These are phyloP conservation scores for Aspergillus persii DNA, from an alignment of 2,329 filamentous ascomycete species.

Conservation along the genomic window DNA sequence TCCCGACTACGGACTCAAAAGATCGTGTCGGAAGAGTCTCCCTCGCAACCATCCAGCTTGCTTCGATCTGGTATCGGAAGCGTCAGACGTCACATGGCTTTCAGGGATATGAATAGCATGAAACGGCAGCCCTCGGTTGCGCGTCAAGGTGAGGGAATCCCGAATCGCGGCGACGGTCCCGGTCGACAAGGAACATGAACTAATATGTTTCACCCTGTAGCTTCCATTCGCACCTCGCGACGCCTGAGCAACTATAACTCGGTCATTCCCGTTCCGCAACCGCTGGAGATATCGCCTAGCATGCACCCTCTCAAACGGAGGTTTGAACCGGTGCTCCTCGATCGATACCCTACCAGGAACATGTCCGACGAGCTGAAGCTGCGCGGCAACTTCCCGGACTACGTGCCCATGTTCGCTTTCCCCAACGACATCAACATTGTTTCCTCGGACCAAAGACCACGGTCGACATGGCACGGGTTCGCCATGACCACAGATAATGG, in stretches of 20 bases:
- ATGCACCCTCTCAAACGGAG: constrained; percentile 94
- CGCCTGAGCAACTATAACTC: constrained; percentile 97
- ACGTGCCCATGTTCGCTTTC: constrained; percentile 98
- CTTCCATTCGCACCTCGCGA: constrained; percentile 75
- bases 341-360: constrained; percentile 84
- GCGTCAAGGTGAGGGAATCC: constrained; percentile 63
- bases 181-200: neutral
- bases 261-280: constrained; percentile 90
- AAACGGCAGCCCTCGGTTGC: constrained; percentile 78
- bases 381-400: constrained; percentile 88
- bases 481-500: constrained; percentile 95
- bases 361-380: constrained; percentile 76
- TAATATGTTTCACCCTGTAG: constrained; percentile 34
- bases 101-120: constrained; percentile 91
- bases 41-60: constrained; percentile 40
- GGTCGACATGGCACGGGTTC: constrained; percentile 98
- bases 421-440: constrained; percentile 97
- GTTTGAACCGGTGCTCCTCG: constrained; percentile 93
- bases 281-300: constrained; percentile 80
- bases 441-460: constrained; percentile 86
- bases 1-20: constrained; percentile 78
- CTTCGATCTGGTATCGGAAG: constrained; percentile 70
- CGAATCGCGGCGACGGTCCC: neutral
- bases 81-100: constrained; percentile 87
- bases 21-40: constrained; percentile 71